Base-by-base conservation (phyloP, 352 stramenopile species). In the Albugo candida region DNA sequence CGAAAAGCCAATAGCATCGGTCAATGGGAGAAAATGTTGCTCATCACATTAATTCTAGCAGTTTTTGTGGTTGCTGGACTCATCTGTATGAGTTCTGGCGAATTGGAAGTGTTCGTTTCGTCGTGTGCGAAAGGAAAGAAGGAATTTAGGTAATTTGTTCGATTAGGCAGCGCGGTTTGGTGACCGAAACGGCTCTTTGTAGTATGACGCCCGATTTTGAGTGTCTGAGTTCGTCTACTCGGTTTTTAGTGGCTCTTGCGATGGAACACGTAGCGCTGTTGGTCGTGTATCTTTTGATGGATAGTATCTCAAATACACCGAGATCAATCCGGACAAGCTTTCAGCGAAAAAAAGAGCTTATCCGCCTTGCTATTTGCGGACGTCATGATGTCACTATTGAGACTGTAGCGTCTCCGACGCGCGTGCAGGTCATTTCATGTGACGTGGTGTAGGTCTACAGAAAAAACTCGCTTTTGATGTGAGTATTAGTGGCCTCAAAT, bases 1-100 rank as follows among this genome's bases (percentile, higher is more conserved):
- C 70, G 75, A 13, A 87, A 86, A 37, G 57, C 77, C 19, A 87
- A 91, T 57, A 87, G 68, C 41, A 87, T 91, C 42, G 74, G 74
- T 5, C 77, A 87, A 45, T 91, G 77, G 77, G 77, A 91, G 46
- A 91, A 87, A 35, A 83, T 83, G 58, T 58, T 89, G 1, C 84
- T 84, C 41, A 83, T 81, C 45, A 89, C 77, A 17, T 58, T 89
- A 17, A 68, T 89, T 21, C 54, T 89, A 10, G 77, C 69, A 19
- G 72, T 89, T 8, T 89, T 86, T 51, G 67, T 85, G 42, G 72
- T 89, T 41, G 77, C 85, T 17, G 73, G 77, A 0, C 70, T 89
- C 1, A 85, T 89, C 48, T 89, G 77, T 42, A 52, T 86, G n/a
- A 86, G 73, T 35, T 81, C 77, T 5, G 77, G 77, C 10, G 72